A percentile compares a stretch with the other conserved stretches of the same genome.
These are phyloP conservation scores for Didymosphaeria variabile DNA, from an alignment of 2,329 filamentous ascomycete species.

Conservation along the genomic window DNA sequence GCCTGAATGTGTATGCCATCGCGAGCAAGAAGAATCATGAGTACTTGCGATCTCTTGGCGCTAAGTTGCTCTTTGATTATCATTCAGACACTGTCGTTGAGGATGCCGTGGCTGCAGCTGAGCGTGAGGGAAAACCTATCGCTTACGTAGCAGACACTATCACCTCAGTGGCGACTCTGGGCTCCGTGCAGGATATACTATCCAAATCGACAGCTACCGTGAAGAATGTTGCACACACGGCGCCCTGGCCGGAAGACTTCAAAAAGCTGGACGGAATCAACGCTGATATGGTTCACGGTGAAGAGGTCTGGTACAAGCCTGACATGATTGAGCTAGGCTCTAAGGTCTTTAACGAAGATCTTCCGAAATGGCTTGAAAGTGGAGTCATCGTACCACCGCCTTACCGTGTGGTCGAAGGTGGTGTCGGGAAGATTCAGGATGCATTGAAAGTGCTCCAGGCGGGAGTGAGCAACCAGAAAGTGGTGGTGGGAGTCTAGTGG, in stretches of 20 bases:
- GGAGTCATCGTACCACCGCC: background rate
- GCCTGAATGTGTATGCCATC: conserved; percentile 1
- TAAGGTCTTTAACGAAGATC: conserved; percentile 1
- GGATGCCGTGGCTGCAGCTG: background rate
- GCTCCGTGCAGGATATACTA: background rate
- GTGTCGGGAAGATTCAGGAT: conserved; percentile 2
- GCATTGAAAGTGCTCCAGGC: background rate
- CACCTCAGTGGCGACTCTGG: background rate
- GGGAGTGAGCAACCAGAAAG: conserved; percentile 7
- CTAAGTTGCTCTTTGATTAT: conserved; percentile 9
- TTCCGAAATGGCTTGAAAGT: conserved; percentile 1
- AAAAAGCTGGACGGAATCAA: background rate
- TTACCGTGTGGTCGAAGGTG: background rate
- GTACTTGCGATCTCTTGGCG: conserved; percentile 4
- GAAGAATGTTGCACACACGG: background rate
- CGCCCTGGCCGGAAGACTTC: conserved; percentile 2
- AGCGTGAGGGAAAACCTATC: conserved; percentile 3
- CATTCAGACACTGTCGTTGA: background rate
- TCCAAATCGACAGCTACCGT: conserved; percentile 1
- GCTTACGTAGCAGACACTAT: conserved; percentile 1
- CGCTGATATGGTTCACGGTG: conserved; percentile 1
- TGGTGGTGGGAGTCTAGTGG: conserved; percentile 2
- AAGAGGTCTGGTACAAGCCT: conserved; percentile 1
- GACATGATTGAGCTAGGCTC: background rate
- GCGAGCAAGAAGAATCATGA: conserved; percentile 11